phyloP scores from a whole-genome alignment of 345 rosid genomes.

The Bruguiera sexangula region DNA sequence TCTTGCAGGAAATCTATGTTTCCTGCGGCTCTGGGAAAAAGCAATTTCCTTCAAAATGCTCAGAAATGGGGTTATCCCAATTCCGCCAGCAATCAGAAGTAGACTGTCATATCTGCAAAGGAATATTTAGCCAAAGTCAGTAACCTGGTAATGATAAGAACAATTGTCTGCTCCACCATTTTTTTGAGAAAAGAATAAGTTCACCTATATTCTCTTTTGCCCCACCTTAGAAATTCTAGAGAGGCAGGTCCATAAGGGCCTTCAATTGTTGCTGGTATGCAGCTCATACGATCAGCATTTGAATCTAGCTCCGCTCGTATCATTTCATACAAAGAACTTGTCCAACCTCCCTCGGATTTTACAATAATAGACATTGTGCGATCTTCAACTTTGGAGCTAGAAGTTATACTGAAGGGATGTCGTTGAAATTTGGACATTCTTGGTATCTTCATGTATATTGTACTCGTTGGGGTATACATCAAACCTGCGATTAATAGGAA shows the following conservation, averaged over 20 bases:
- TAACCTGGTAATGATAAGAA: neutral
- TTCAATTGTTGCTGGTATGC: slow-evolving; percentile 53
- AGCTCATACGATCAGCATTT: slow-evolving; percentile 27
- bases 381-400: slow-evolving; percentile 54
- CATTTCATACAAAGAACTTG: slow-evolving; percentile 48
- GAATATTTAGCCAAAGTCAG: neutral
- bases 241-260: slow-evolving; percentile 89
- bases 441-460: slow-evolving; percentile 66
- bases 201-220: neutral
- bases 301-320: slow-evolving; percentile 40
- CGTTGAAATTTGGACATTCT: slow-evolving; percentile 59
- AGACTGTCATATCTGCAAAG: slow-evolving; percentile 65
- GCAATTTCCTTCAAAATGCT: slow-evolving; percentile 70
- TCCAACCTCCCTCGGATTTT: slow-evolving; percentile 71
- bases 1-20: slow-evolving; percentile 35
- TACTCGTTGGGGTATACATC: slow-evolving; percentile 59
- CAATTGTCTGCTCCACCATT: neutral
- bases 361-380: slow-evolving; percentile 52
- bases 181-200: too few species aligned
- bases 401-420: slow-evolving; percentile 83
- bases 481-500: slow-evolving; percentile 45
- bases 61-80: slow-evolving; percentile 77
- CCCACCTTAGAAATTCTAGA: slow-evolving; percentile 57
- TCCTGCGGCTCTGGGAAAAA: slow-evolving; percentile 30
- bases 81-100: slow-evolving; percentile 75